phyloP scores from a whole-genome alignment of 345 rosid species.

The Streptanthus diversifolius region DNA sequence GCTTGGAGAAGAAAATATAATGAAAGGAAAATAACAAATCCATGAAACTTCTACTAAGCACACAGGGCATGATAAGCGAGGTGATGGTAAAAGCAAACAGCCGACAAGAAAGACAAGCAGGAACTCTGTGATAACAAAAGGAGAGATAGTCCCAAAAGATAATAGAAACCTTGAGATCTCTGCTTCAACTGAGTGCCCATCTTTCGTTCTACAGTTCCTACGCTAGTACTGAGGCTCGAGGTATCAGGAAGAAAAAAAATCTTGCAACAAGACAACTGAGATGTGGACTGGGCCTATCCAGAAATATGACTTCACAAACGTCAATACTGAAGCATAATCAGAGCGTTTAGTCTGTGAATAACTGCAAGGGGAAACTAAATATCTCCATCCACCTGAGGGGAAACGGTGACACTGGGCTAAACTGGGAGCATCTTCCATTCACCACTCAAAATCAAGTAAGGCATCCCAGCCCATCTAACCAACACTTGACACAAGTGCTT shows the following conservation, averaged over 20 bases:
- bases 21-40: constrained; percentile 9
- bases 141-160: not conserved
- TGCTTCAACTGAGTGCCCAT: constrained; percentile 17
- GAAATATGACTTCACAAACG: not conserved
- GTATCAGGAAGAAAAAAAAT: constrained; percentile 12
- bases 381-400: constrained; percentile 11
- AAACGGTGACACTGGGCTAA: not conserved
- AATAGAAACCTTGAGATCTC: not conserved
- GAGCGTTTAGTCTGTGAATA: not conserved
- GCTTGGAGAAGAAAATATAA: not conserved
- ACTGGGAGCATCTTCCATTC: constrained; percentile 9
- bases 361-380: constrained; percentile 2
- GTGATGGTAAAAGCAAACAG: constrained; percentile 13
- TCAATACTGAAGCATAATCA: constrained; percentile 5
- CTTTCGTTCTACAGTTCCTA: constrained; percentile 9
- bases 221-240: not conserved
- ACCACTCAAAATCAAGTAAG: not conserved
- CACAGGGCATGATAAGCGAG: not conserved
- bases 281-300: not conserved
- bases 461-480: constrained; percentile 14
- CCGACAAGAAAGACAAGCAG: constrained; percentile 13
- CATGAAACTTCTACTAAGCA: constrained; percentile 1
- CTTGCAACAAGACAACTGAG: constrained; percentile 14
- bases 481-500: constrained; percentile 11
- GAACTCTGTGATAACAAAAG: not conserved